Conservation (phyloP, 257 asterid genomes). For the Eucommia ulmoides region DNA sequence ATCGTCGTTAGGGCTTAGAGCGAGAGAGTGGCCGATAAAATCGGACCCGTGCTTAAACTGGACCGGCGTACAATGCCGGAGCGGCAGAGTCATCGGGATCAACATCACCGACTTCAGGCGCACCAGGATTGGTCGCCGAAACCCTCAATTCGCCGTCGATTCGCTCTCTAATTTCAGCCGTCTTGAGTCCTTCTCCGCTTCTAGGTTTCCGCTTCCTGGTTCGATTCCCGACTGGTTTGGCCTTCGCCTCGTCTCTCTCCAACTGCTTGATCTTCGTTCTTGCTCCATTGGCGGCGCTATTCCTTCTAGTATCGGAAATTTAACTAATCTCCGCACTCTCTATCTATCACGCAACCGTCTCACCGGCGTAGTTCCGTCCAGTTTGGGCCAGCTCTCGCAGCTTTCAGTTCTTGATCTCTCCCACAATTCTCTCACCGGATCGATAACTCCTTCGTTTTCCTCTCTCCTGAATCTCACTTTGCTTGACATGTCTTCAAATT, state of each 20-base stretch:
- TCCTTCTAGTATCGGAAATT: conserved; percentile 60
- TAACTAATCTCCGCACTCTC: conserved; percentile 49
- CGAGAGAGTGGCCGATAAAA: not conserved
- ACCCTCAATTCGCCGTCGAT: not conserved
- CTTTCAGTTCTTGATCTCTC: conserved; percentile 77
- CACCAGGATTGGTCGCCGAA: not conserved
- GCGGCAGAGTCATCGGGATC: not conserved
- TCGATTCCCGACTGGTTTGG: conserved; percentile 80
- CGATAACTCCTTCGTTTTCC: conserved; percentile 26
- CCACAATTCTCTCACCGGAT: conserved; percentile 42
- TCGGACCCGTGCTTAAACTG: not conserved
- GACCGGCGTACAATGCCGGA: not conserved
- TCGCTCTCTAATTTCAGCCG: not conserved
- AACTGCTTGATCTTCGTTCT: conserved; percentile 83
- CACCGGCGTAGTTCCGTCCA: conserved; percentile 53
- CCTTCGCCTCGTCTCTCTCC: conserved; percentile 32
- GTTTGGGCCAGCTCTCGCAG: conserved; percentile 41
- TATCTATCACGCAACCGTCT: conserved; percentile 52
- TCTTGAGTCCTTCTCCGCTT: conserved; percentile 39
- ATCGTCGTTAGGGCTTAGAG: not conserved
- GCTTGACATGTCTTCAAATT: conserved; percentile 59
- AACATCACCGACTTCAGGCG: not conserved
- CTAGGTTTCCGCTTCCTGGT: conserved; percentile 56
- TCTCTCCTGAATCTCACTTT: conserved; percentile 43
- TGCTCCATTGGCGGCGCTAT: conserved; percentile 48